Evolutionary conservation across 1,284 basidiomycete genomes (phyloP).

Genomic region (Blastosporella zonata): DNA sequence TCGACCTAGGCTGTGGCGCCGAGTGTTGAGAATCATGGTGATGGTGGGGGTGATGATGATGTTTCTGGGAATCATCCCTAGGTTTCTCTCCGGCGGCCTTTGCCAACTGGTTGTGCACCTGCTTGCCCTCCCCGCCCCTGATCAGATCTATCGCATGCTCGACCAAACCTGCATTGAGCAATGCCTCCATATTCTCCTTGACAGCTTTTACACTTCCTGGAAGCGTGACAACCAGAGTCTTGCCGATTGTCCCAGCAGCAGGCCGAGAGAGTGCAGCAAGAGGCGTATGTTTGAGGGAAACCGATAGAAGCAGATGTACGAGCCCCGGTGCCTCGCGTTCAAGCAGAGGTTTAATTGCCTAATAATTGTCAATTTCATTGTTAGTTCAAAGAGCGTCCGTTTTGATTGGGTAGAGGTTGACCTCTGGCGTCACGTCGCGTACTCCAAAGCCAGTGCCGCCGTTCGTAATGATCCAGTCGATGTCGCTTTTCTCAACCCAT

Average conservation of each 20-base stretch:
- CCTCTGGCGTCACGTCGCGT: slow-evolving; percentile 81
- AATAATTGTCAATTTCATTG: slow-evolving; percentile 1
- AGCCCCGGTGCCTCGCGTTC: slow-evolving; percentile 75
- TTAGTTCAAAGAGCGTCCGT: neutral
- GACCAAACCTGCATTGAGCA: slow-evolving; percentile 57
- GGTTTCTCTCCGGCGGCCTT: slow-evolving; percentile 12
- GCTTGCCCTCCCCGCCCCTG: slow-evolving; percentile 62
- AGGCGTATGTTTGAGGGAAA: slow-evolving; percentile 73
- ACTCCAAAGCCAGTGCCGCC: slow-evolving; percentile 86
- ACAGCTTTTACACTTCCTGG: slow-evolving; percentile 87
- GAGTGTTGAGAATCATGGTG: slow-evolving; percentile 42
- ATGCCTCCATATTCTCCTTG: slow-evolving; percentile 67
- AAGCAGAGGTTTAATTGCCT: slow-evolving; percentile 73
- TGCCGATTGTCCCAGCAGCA: slow-evolving; percentile 68
- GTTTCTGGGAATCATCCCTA: slow-evolving; percentile 24
- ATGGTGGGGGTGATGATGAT: slow-evolving; percentile 41
- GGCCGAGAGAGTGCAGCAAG: slow-evolving; percentile 81
- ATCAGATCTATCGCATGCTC: slow-evolving; percentile 77
- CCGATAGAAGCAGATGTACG: slow-evolving; percentile 70
- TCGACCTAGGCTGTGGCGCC: slow-evolving; percentile 48
- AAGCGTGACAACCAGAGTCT: slow-evolving; percentile 73
- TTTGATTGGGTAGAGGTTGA: slow-evolving; percentile 26
- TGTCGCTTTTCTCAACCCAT: slow-evolving; percentile 41
- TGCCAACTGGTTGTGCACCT: slow-evolving; percentile 50
- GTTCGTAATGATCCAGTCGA: slow-evolving; percentile 78